Percentiles rank a stretch among this genome's conserved stretches.
Evolutionary conservation across 768 basidiomycete species (phyloP).

Genomic region (Termitomyces sp.): DNA sequence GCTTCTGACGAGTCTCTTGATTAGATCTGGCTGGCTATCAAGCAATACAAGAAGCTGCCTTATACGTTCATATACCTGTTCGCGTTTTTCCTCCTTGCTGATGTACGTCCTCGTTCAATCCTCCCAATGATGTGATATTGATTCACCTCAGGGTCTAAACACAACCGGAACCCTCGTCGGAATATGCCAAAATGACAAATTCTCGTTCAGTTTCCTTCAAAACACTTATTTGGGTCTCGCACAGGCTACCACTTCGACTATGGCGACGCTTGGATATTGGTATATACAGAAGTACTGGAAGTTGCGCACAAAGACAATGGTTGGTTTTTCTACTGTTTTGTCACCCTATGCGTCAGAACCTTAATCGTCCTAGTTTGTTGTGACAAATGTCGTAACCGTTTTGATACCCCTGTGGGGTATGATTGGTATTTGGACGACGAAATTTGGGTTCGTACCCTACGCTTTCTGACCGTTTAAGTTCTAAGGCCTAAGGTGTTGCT

Average conservation of each 20-base stretch:
- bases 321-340: conserved; percentile 20
- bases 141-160: conserved; percentile 59
- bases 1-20: background rate
- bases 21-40: conserved; percentile 75
- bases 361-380: conserved; percentile 47
- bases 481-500: background rate
- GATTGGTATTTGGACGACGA: conserved; percentile 79
- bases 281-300: conserved; percentile 78
- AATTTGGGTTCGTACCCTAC: conserved; percentile 50
- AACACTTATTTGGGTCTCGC: conserved; percentile 75
- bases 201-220: conserved; percentile 75
- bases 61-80: conserved; percentile 80
- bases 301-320: conserved; percentile 80
- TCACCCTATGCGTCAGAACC: background rate
- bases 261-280: conserved; percentile 75
- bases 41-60: conserved; percentile 73
- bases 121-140: background rate
- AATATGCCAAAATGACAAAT: conserved; percentile 80
- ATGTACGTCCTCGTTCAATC: conserved; percentile 36
- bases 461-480: background rate
- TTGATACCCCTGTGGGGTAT: conserved; percentile 83
- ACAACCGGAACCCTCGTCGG: conserved; percentile 71
- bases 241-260: conserved; percentile 71
- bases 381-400: conserved; percentile 73
- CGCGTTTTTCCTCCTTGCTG: conserved; percentile 73